Base-by-base conservation (phyloP, 306 rosid genomes). In the Cucurbita maxima region DNA sequence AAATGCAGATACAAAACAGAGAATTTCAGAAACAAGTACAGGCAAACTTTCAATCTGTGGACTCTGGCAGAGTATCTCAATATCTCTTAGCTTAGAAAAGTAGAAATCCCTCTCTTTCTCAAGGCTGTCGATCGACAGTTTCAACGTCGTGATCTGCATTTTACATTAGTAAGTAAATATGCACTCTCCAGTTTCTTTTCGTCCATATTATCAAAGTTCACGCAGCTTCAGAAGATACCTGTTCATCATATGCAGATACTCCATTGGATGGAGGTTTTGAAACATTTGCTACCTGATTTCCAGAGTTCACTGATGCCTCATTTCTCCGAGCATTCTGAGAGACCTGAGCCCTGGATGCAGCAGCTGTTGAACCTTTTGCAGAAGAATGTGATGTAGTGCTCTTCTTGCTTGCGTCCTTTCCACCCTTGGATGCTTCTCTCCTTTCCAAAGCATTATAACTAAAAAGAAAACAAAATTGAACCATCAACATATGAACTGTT, bases 91-190 rank as follows among this genome's bases (percentile, higher is more conserved):
- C 76, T 94, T 94, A 0, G 85, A 88, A 75, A 94, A 94, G 79
- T 95, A 95, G 86, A 91, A 95, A 62, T 95, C 97, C 56, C 99
- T 71, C 71, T 95, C 97, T 84, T 95, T 95, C 87, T 95, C 99
- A 68, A 95, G 99, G 79, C 96, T 89, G 76, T 95, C 97, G 50
- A 95, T 86, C 4, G 99, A 91, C 20, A 95, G 76, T 76, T 95
- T 95, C 86, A 94, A 80, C 68, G 83, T 90, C 0, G 99, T 94
- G 78, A 94, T 83, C 99, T 94, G 88, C 87, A 84, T 71, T 60
- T 48, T 0, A 69, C 10, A 61, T 56, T 34, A 66, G 40, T 6
- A 30, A 80, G 25, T 74, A 51, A 58, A 4, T 72, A 50, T 50
- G 15, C 14, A n/a, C 40, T 58, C 5, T 13, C 14, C 11, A 52